A percentile compares a stretch with the other conserved stretches of the same genome.
phyloP scores from a whole-genome alignment of 805 yeast species.

The Yarrowia keelungensis region DNA sequence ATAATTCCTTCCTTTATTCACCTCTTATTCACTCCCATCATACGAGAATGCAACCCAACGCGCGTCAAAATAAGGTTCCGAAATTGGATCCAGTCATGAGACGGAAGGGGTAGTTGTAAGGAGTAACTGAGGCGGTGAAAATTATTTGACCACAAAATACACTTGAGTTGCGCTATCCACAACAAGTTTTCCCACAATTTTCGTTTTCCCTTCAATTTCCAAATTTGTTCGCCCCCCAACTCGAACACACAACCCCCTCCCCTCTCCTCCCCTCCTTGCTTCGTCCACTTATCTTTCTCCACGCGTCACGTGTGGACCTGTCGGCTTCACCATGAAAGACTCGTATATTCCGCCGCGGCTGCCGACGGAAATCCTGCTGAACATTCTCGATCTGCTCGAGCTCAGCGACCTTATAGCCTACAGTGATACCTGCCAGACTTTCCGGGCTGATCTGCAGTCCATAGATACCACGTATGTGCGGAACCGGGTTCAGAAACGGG shows the following conservation, averaged over 20 bases:
- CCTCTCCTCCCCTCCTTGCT: neutral
- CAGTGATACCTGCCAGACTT: conserved; percentile 11
- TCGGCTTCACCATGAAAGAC: neutral
- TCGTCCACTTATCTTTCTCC: neutral
- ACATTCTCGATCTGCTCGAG: conserved; percentile 8
- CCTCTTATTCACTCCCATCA: no score
- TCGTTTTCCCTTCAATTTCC: no score
- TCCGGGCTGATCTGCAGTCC: conserved; percentile 7
- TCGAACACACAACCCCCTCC: neutral
- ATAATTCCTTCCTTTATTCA: no score
- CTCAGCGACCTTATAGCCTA: conserved; percentile 18
- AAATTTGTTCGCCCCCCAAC: no score
- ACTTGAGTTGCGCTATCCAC: no score
- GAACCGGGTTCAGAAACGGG: conserved; percentile 11
- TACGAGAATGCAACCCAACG: no score
- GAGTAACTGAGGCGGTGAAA: neutral
- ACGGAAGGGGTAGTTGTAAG: no score
- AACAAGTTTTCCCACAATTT: no score
- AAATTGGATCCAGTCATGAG: no score
- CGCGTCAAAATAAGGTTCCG: no score
- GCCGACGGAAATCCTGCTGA: conserved; percentile 19
- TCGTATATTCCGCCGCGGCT: conserved; percentile 11
- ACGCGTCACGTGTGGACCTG: no score
- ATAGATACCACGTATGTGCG: conserved; percentile 17
- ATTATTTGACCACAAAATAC: no score